Evolutionary conservation across 2,329 filamentous ascomycete genomes (phyloP).

Genomic region (Ophiocordyceps sinensis): DNA sequence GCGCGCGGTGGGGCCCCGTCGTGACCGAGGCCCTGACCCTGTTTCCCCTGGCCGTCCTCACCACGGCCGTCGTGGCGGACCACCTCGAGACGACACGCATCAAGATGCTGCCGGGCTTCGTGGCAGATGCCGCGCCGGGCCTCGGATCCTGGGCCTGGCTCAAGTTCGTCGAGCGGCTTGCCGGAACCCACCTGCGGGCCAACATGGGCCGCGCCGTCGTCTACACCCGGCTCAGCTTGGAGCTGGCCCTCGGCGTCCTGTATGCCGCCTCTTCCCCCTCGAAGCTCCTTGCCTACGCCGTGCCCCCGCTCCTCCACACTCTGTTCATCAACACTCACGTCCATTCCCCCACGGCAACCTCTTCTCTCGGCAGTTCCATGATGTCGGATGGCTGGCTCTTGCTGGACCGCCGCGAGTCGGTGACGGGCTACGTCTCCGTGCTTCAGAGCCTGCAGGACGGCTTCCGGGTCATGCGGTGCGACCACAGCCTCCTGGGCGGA

Average conservation of each 20-base stretch:
- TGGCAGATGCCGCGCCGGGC: conserved; percentile 50
- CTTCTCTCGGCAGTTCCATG: conserved; percentile 52
- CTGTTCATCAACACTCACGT: conserved; percentile 62
- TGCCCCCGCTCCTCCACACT: conserved; percentile 63
- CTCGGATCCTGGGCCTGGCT: conserved; percentile 53
- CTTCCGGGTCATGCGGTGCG: conserved; percentile 77
- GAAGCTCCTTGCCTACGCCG: conserved; percentile 46
- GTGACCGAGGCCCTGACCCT: conserved; percentile 62
- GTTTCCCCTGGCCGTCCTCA: conserved; percentile 52
- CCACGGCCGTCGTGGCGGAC: conserved; percentile 48
- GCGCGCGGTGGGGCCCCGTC: conserved; percentile 57
- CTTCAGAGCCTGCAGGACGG: conserved; percentile 57
- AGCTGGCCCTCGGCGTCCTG: conserved; percentile 48
- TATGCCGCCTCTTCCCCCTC: conserved; percentile 58
- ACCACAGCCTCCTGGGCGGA: conserved; percentile 86
- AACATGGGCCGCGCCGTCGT: conserved; percentile 47
- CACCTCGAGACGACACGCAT: conserved; percentile 48
- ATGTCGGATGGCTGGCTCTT: conserved; percentile 54
- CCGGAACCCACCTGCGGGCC: conserved; percentile 24
- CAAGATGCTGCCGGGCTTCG: conserved; percentile 35
- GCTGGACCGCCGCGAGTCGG: conserved; percentile 68
- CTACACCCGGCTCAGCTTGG: conserved; percentile 57
- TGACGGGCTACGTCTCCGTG: conserved; percentile 87
- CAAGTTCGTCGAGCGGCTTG: conserved; percentile 30
- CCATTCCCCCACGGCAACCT: conserved; percentile 43